phyloP scores from a whole-genome alignment of 352 stramenopile species.

The Pythium utonaiense region DNA sequence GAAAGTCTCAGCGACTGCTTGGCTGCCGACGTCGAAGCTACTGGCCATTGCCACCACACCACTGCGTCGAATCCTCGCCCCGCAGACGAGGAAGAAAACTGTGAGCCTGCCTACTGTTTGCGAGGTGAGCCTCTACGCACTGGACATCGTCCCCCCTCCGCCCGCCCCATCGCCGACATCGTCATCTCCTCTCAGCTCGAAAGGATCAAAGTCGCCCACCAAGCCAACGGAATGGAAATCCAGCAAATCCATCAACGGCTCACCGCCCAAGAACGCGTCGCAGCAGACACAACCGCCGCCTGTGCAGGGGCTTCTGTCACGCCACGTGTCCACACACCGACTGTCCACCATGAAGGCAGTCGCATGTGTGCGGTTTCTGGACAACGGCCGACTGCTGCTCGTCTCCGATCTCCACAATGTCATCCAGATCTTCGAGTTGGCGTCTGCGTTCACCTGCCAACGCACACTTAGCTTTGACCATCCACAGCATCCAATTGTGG shows the following conservation, averaged over 20 bases:
- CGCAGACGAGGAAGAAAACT: not conserved
- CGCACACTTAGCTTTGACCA: slow-evolving; percentile 9
- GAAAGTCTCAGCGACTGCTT: slow-evolving; percentile 3
- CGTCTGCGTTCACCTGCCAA: slow-evolving; percentile 9
- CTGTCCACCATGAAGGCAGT: not conserved
- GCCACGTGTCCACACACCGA: slow-evolving; percentile 3
- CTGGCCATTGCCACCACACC: slow-evolving; percentile 7
- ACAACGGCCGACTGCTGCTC: slow-evolving; percentile 8
- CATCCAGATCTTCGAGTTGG: slow-evolving; percentile 14
- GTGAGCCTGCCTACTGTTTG: not conserved
- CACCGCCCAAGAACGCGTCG: not conserved
- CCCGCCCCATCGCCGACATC: not conserved
- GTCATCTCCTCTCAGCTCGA: not conserved
- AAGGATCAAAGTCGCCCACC: not conserved
- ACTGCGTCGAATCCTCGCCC: not conserved
- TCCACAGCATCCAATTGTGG: slow-evolving; percentile 1
- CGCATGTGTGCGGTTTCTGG: slow-evolving; percentile 7
- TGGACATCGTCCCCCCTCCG: not conserved
- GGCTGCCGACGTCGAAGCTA: slow-evolving; percentile 11
- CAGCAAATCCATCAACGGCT: not conserved
- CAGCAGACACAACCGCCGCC: not conserved
- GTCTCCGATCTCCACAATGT: slow-evolving; percentile 15
- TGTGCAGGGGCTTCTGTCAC: slow-evolving; percentile 5
- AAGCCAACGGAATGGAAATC: not conserved
- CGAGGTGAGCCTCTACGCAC: not conserved